phyloP scores from a whole-genome alignment of 2,329 filamentous ascomycete species.

The Hypoxylon sp. region DNA sequence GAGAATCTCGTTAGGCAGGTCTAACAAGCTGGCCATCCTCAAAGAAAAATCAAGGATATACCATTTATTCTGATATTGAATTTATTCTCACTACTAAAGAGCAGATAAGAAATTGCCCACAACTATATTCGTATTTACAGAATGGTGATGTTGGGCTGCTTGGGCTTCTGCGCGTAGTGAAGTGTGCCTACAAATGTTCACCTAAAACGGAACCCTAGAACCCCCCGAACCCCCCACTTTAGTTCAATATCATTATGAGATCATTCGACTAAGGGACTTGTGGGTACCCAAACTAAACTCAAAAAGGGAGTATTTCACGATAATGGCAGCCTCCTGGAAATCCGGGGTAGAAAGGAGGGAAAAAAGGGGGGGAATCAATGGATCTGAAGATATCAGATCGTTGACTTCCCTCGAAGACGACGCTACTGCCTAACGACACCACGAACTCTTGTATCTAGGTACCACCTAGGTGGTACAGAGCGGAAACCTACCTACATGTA shows the following conservation, averaged over 20 bases:
- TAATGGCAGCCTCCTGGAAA: too few relatives aligned
- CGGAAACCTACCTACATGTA: too few relatives aligned
- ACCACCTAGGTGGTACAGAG: too few relatives aligned
- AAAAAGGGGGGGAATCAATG: neutral
- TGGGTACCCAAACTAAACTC: slow-evolving; percentile 3
- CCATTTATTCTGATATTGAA: neutral
- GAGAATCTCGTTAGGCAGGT: slow-evolving; percentile 43
- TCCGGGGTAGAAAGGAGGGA: too few relatives aligned
- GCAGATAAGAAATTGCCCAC: neutral
- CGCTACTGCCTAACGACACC: neutral
- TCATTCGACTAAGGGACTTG: slow-evolving; percentile 5
- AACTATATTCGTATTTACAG: neutral
- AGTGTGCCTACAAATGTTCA: neutral
- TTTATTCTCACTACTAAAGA: slow-evolving; percentile 3
- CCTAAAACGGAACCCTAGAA: neutral
- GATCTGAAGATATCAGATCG: neutral
- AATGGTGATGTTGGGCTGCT: slow-evolving; percentile 12
- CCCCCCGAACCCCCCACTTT: slow-evolving; percentile 7
- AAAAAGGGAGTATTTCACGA: slow-evolving; percentile 3
- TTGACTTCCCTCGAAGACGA: neutral
- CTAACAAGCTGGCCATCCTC: slow-evolving; percentile 33
- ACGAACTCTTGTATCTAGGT: neutral
- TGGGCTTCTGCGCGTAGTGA: neutral
- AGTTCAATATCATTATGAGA: slow-evolving; percentile 15
- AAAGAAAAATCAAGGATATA: neutral